Conservation (phyloP, 768 basidiomycete genomes). For the Cyclocybe aegerita region DNA sequence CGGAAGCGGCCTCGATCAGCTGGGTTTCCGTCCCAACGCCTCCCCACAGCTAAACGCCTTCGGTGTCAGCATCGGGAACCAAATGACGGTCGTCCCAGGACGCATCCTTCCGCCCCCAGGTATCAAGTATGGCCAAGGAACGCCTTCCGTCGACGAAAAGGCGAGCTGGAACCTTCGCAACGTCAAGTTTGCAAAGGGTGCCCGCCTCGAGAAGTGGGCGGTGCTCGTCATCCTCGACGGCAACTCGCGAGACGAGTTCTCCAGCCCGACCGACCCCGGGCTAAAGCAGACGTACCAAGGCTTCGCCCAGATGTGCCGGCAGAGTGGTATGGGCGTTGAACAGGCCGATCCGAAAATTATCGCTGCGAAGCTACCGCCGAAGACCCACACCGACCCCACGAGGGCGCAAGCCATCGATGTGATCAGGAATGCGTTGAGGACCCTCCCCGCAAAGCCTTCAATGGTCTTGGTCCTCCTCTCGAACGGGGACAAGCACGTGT, state of each 20-base stretch:
- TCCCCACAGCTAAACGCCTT: constrained; percentile 51
- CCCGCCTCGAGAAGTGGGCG: constrained; percentile 58
- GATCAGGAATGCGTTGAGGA: constrained; percentile 42
- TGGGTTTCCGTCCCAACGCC: constrained; percentile 51
- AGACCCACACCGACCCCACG: constrained; percentile 51
- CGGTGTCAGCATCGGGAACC: constrained; percentile 51
- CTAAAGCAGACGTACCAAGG: constrained; percentile 44
- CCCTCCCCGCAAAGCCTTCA: constrained; percentile 45
- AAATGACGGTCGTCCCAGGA: constrained; percentile 73
- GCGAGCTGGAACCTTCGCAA: constrained; percentile 78
- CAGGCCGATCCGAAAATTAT: constrained; percentile 34
- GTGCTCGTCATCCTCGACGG: constrained; percentile 69
- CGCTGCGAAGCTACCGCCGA: constrained; percentile 48
- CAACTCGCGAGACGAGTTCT: constrained; percentile 58
- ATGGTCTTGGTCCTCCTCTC: constrained; percentile 70
- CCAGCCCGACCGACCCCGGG: constrained; percentile 50
- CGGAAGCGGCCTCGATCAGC: constrained; percentile 55
- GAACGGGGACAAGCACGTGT: constrained; percentile 70
- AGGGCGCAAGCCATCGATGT: constrained; percentile 46
- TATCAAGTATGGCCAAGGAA: constrained; percentile 56
- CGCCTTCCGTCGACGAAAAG: constrained; percentile 48
- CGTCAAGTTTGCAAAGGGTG: constrained; percentile 62
- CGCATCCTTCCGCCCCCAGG: constrained; percentile 64
- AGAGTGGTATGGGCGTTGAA: constrained; percentile 59
- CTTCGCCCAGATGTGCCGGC: constrained; percentile 62